Evolutionary conservation across 768 basidiomycete species (phyloP).

Genomic region (Leccinum rimulosum): DNA sequence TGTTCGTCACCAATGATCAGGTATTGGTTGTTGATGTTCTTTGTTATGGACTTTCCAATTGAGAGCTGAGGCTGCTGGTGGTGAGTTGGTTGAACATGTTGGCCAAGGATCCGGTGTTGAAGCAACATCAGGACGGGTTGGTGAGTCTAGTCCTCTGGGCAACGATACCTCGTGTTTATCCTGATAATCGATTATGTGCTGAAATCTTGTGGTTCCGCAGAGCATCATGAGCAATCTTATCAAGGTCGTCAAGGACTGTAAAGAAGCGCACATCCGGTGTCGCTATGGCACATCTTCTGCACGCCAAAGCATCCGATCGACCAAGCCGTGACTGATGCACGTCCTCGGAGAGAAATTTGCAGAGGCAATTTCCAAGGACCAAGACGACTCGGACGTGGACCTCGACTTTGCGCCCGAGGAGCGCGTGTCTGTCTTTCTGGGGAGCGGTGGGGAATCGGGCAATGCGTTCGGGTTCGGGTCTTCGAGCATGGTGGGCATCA

Average conservation of each 20-base stretch:
- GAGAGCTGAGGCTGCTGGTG: conserved; percentile 68
- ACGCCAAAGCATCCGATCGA: conserved; percentile 28
- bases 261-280: conserved; percentile 56
- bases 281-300: conserved; percentile 29
- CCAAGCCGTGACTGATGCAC: conserved; percentile 40
- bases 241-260: conserved; percentile 82
- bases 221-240: conserved; percentile 78
- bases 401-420: conserved; percentile 69
- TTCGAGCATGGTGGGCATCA: conserved; percentile 13
- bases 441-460: conserved; percentile 36
- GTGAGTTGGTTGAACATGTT: conserved; percentile 83
- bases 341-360: conserved; percentile 64
- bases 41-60: conserved; percentile 83
- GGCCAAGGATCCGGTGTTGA: conserved; percentile 65
- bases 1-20: conserved; percentile 85
- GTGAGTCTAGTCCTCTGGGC: conserved; percentile 41
- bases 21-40: conserved; percentile 90
- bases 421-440: conserved; percentile 38
- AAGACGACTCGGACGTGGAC: no score
- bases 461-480: conserved; percentile 42
- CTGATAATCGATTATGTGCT: conserved; percentile 3
- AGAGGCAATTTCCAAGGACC: conserved; percentile 46
- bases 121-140: conserved; percentile 64
- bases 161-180: neutral
- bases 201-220: conserved; percentile 35